A percentile compares a stretch with the other conserved stretches of the same genome.
Evolutionary conservation across 306 rosid genomes (phyloP).

Genomic region (Quercus variabilis): DNA sequence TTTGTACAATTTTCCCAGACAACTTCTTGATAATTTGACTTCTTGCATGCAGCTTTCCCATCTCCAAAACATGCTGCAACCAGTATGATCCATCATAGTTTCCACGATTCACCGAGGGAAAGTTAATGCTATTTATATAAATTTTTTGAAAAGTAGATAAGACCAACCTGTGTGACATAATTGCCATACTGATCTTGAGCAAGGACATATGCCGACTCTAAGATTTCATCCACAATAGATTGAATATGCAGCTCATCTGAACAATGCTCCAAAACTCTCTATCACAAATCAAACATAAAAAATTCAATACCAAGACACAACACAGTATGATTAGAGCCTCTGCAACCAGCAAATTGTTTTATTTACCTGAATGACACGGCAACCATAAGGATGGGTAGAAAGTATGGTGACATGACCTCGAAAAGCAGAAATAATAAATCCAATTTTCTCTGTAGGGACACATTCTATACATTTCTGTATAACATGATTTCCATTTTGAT

Average conservation of each 20-base stretch:
- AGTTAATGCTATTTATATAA: not conserved
- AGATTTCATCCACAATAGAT: slow-evolving; percentile 52
- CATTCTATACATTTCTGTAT: slow-evolving; percentile 74
- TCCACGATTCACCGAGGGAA: not conserved
- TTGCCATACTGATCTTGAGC: slow-evolving; percentile 74
- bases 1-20: slow-evolving; percentile 47
- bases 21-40: slow-evolving; percentile 57
- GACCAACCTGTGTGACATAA: slow-evolving; percentile 67
- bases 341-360: not conserved
- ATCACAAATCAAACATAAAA: slow-evolving; percentile 5
- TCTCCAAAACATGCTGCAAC: slow-evolving; percentile 62
- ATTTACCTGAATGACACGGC: slow-evolving; percentile 71
- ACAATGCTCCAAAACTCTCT: slow-evolving; percentile 77
- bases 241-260: slow-evolving; percentile 46
- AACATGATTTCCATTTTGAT: slow-evolving; percentile 78
- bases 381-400: slow-evolving; percentile 73
- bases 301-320: not conserved
- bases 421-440: slow-evolving; percentile 55
- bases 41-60: slow-evolving; percentile 57
- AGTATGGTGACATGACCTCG: slow-evolving; percentile 45
- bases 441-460: slow-evolving; percentile 47
- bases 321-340: not conserved
- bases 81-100: slow-evolving; percentile 3
- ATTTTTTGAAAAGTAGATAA: not conserved
- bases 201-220: slow-evolving; percentile 54